Evolutionary conservation across 2,329 filamentous ascomycete genomes (phyloP), one percentile per base, ranked within the genome.

Genomic region (Dothideomycetes sp.): DNA sequence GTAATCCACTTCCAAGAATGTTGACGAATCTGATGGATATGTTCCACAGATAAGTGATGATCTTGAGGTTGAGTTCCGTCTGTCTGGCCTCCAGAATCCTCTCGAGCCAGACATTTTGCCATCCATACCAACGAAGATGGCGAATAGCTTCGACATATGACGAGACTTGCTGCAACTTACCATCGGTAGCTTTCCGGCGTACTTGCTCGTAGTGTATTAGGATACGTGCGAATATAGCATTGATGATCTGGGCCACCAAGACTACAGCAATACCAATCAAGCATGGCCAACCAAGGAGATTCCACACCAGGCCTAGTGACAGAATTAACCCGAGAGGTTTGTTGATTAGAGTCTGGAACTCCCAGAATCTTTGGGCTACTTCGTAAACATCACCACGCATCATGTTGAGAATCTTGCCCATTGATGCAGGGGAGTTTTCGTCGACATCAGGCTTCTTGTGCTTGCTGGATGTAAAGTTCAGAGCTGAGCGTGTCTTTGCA

Each of bases 391-490:
- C 84, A 44, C 70, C 70, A 25, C 85, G 79, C 68, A 94, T 83
- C 2, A 94, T 63, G 52, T 94, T 94, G 46, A 94, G 73, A 37
- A 94, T 91, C 55, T 94, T 94, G 6, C 87, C 87, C 62, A 88
- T 89, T 0, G 84, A 86, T 0, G 87, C 85, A 2, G 82, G 74
- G 41, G 73, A 65, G 42, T 72, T 70, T n/a, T 40, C 37, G 15
- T 40, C 37, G 16, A 12, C 16, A 1, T 27, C 11, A 11, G 37
- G 8, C 1, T 3, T 9, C 6, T 24, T 5, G 5, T 27, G 32
- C 22, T 33, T 40, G 12, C 16, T 19, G 16, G 28, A 17, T 13
- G 9, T 20, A 13, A 40, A 33, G 3, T 9, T 13, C 10, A 31
- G 7, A 16, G 5, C 12, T 7, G 28, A 5, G 15, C 28, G 28